Evolutionary conservation across 805 yeast genomes (phyloP), one percentile per base, ranked within the genome.

Genomic region (Yarrowia divulgata): DNA sequence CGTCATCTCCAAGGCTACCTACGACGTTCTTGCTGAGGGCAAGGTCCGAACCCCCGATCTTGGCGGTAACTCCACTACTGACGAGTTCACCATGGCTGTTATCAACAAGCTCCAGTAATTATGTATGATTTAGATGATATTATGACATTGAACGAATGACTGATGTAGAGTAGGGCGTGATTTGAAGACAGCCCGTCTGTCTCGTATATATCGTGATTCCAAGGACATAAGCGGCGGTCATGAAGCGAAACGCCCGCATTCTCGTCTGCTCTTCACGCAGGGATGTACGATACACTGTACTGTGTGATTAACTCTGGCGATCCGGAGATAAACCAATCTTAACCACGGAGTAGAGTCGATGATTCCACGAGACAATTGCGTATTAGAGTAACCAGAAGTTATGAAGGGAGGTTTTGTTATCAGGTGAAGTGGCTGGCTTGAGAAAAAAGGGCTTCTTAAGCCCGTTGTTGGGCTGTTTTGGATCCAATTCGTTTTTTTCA

Each of bases 71-170:
- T 84, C 91, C 76, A 83, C 97, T 69, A 95, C 98, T 72, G 88
- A 96, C 72, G 97, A 93, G 82, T 94, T 94, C 85, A 94, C 99
- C 74, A 86, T 89, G 74, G 98, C 98, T 71, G 87, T 94, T 78
- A 85, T 94, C 75, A 85, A 85, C 71, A 89, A 90, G 82, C 86
- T 92, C 77, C 81, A 81, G 76, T 71, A 70, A 58, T 72, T 74
- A 64, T 74, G 73, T 58, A 49, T 40, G 48, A 63, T 63, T 63
- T 39, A 62, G 48, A 45, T 68, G 69, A 62, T 48, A 39, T 68
- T 63, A 63, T 63, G 68, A 60, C 66, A 60, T 60, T 60, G 66
- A 60, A 60, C 66, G 66, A 60, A 42, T 43, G 19, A 34, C 6
- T 13, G 2, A 8, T n/a, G 48, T 16, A 37, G 48, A 14, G 58